Percentiles rank a stretch among this genome's conserved stretches.
Evolutionary conservation across 345 rosid species (phyloP).

Genomic region (Aquilaria sinensis): DNA sequence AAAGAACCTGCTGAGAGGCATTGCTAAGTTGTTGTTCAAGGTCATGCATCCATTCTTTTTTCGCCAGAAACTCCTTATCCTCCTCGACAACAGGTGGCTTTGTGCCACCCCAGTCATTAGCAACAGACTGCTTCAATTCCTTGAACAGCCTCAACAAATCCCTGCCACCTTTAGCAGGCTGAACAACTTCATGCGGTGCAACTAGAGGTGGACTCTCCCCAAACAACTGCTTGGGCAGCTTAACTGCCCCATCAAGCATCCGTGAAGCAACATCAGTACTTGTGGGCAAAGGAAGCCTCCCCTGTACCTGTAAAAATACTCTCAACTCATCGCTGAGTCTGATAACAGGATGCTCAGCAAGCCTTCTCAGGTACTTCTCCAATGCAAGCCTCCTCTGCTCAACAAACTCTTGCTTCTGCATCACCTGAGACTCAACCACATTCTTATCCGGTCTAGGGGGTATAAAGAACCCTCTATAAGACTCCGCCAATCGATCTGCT

Average conservation of each 20-base stretch:
- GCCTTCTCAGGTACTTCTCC: constrained; percentile 78
- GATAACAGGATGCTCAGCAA: constrained; percentile 68
- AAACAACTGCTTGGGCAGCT: constrained; percentile 79
- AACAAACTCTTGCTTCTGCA: constrained; percentile 96
- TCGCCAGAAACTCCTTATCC: constrained; percentile 87
- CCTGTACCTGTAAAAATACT: constrained; percentile 75
- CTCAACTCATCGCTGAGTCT: constrained; percentile 76
- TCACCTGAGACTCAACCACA: constrained; percentile 91
- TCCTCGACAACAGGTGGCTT: constrained; percentile 83
- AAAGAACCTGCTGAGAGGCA: constrained; percentile 82
- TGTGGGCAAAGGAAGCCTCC: constrained; percentile 56
- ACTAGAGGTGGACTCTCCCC: constrained; percentile 51
- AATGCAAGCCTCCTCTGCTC: constrained; percentile 88
- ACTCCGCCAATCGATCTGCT: constrained; percentile 74
- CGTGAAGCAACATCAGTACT: constrained; percentile 85
- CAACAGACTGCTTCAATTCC: constrained; percentile 81
- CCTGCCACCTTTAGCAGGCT: constrained; percentile 87
- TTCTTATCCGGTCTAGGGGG: constrained; percentile 95
- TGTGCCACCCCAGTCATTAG: constrained; percentile 85
- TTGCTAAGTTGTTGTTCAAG: constrained; percentile 88
- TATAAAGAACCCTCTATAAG: constrained; percentile 77
- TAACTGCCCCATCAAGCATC: constrained; percentile 92
- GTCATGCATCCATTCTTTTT: constrained; percentile 70
- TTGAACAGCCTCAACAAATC: constrained; percentile 84
- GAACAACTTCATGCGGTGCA: constrained; percentile 74